Base-by-base conservation (phyloP, 225 moss, liverwort and hornwort species). In the Sphagnum contortum region DNA sequence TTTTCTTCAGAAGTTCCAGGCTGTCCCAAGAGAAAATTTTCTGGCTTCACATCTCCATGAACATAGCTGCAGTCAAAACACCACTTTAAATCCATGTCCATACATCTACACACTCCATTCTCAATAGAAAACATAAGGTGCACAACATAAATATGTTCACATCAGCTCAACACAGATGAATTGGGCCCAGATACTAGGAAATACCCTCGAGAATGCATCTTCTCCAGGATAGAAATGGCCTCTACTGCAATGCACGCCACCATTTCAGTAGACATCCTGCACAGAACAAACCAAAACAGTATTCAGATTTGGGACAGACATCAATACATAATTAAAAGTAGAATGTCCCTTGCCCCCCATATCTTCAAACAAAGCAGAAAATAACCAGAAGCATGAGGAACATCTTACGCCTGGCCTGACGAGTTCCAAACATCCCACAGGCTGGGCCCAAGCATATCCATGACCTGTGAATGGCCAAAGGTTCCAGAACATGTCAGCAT, bases 361-460 rank as follows among this genome's bases (percentile, higher is more conserved):
- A 29, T 29, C 29, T 29, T 29, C 29, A 29, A 29, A 29, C 29
- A 29, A 29, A 29, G 29, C 29, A 29, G 29, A 29, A 29, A 29
- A 29, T 29, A 29, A 29, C 1, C 29, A 29, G 29, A 29, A 29
- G 29, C 29, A 29, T 29, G 29, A 29, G 29, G 29, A 29, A 29
- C 29, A 29, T 4, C 81, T 75, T 76, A 85, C 85, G 85, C 81
- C 79, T 85, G 85, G 60, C 85, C 85, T 10, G 85, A 81, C 3
- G 85, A 85, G 74, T 85, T 85, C 85, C 85, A 85, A 48, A 85
- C 85, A 65, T 85, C 85, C 85, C 85, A 85, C 12, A 85, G 81
- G 72, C 85, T 85, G 59, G 85, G 85, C 48, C 85, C 85, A 12
- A 85, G 50, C 81, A 85, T 85, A 69, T 85, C 85, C 85, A 85